phyloP scores from a whole-genome alignment of 495 filamentous ascomycete species.

The Melanomma pulvis-pyrius region DNA sequence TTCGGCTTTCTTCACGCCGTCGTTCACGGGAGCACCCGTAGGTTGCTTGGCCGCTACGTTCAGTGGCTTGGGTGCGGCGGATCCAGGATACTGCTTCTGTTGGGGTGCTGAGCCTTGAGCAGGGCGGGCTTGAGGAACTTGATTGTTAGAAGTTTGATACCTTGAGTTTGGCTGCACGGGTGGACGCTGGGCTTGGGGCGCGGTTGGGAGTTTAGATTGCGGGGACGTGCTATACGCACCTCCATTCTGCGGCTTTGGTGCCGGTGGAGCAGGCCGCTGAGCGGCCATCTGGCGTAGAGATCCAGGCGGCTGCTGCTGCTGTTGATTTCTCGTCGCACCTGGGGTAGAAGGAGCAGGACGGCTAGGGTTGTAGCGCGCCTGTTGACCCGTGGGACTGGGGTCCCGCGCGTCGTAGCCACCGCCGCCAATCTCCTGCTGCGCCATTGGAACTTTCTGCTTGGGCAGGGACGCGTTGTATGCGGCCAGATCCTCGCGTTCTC shows the following conservation, averaged over 20 bases:
- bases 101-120: conserved; percentile 30
- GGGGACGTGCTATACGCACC: conserved; percentile 23
- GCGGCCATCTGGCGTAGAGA: conserved; percentile 56
- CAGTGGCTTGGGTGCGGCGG: conserved; percentile 73
- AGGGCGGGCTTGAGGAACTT: conserved; percentile 27
- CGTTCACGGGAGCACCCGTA: conserved; percentile 55
- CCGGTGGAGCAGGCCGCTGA: conserved; percentile 61
- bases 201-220: conserved; percentile 34
- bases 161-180: conserved; percentile 32
- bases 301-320: conserved; percentile 49
- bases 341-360: conserved; percentile 68
- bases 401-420: conserved; percentile 51
- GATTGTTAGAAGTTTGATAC: conserved; percentile 28
- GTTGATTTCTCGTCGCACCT: conserved; percentile 49
- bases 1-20: conserved; percentile 79
- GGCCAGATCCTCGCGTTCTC: conserved; percentile 70
- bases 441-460: conserved; percentile 70
- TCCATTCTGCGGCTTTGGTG: conserved; percentile 51
- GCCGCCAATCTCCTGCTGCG: conserved; percentile 79
- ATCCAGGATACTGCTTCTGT: conserved; percentile 36
- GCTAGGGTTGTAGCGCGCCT: conserved; percentile 77
- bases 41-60: conserved; percentile 83
- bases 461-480: conserved; percentile 87
- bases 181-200: conserved; percentile 40
- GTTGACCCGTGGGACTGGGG: conserved; percentile 43